Percentiles rank a stretch among this genome's conserved stretches.
Conservation (phyloP, 371 early-diverging fungal genomes). For the Mortierella sp. region DNA sequence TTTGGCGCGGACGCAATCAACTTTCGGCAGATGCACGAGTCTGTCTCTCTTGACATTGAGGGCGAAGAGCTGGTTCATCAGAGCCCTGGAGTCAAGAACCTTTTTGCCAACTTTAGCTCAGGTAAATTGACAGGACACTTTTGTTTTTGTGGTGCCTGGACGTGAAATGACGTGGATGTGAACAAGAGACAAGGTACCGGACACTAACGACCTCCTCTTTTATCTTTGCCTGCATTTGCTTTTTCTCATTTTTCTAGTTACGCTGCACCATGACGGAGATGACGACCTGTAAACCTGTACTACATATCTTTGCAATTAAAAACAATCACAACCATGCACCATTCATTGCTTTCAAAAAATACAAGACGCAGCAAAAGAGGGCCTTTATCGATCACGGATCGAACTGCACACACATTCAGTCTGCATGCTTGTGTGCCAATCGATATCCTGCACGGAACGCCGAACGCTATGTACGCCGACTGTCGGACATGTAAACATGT, state of each 20-base stretch:
- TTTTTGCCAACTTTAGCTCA: constrained; percentile 80
- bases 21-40: constrained; percentile 78
- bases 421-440: too few species aligned
- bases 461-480: background rate
- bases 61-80: constrained; percentile 58
- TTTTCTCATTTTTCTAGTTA: constrained; percentile 13
- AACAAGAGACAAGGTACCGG: too few species aligned
- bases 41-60: constrained; percentile 72
- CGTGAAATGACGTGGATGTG: background rate
- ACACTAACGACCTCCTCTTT: constrained; percentile 4
- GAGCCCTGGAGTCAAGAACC: constrained; percentile 65
- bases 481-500: background rate
- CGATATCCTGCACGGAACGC: too few species aligned
- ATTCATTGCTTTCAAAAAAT: background rate
- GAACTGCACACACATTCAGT: too few species aligned
- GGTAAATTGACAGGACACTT: constrained; percentile 56
- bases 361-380: background rate
- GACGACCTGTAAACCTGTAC: constrained; percentile 36
- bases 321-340: background rate
- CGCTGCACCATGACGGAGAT: constrained; percentile 47
- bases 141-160: constrained; percentile 11
- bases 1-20: constrained; percentile 79
- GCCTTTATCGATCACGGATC: too few species aligned
- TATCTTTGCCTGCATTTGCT: background rate
- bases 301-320: constrained; percentile 9